These are phyloP conservation scores for Pseudogymnoascus sp. DNA, from an alignment of 2,329 filamentous ascomycete species.

Conservation along the genomic window DNA sequence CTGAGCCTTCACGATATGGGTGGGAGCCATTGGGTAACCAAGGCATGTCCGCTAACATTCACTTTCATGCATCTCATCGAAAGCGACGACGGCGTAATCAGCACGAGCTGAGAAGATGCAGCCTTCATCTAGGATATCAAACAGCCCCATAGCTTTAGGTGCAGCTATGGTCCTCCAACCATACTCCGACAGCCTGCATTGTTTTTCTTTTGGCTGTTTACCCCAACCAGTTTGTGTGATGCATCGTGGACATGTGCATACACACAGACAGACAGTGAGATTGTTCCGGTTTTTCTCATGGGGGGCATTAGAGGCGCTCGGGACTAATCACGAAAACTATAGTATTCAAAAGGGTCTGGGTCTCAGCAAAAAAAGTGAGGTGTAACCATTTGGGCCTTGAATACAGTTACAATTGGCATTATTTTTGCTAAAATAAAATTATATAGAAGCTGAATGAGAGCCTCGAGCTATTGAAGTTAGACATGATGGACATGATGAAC, in stretches of 20 bases:
- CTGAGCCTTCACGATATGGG: neutral
- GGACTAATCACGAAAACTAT: neutral
- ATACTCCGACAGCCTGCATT: neutral
- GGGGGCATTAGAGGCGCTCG: neutral
- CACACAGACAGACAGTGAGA: neutral
- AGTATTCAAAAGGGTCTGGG: neutral
- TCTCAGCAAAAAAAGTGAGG: neutral
- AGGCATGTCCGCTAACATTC: neutral
- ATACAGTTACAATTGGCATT: neutral
- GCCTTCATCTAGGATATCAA: neutral
- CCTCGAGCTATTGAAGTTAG: neutral
- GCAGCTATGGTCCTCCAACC: neutral
- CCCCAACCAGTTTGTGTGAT: constrained; percentile 2
- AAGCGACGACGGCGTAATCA: neutral
- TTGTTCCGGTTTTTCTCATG: neutral
- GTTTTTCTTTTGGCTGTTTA: neutral
- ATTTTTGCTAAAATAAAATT: neutral
- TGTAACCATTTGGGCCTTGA: neutral
- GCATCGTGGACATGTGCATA: neutral
- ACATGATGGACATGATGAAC: neutral
- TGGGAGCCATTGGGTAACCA: constrained; percentile 7
- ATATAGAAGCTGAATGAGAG: neutral
- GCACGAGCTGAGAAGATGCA: neutral
- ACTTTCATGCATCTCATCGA: constrained; percentile 1
- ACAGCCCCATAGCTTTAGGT: neutral